These are phyloP conservation scores for Evansstolkia leycettana DNA, from an alignment of 495 filamentous ascomycete genomes.

Conservation along the genomic window DNA sequence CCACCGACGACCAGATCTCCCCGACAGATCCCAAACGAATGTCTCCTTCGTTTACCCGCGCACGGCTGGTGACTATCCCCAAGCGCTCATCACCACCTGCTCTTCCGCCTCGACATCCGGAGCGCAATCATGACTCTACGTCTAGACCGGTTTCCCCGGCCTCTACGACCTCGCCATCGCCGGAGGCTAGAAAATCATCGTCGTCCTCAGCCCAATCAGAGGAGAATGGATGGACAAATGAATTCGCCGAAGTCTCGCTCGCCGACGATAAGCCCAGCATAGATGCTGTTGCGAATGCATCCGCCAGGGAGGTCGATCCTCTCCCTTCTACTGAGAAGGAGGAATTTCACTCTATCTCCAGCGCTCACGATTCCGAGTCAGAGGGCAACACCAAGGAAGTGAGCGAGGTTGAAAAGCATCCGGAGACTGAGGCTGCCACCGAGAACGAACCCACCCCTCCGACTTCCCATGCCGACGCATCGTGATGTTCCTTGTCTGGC, in stretches of 20 bases:
- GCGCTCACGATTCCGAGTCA: not conserved
- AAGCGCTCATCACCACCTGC: slow-evolving; percentile 57
- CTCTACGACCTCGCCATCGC: slow-evolving; percentile 9
- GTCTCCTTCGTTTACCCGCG: slow-evolving; percentile 43
- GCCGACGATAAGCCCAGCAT: not conserved
- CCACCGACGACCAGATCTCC: slow-evolving; percentile 23
- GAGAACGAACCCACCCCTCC: not conserved
- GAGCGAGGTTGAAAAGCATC: slow-evolving; percentile 3
- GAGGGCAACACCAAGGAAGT: slow-evolving; percentile 3
- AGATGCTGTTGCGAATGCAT: not conserved
- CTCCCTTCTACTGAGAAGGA: slow-evolving; percentile 1
- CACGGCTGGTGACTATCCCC: slow-evolving; percentile 58
- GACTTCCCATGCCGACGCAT: too few relatives aligned
- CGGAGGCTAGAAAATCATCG: slow-evolving; percentile 7
- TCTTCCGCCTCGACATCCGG: slow-evolving; percentile 49
- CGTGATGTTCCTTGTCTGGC: too few relatives aligned
- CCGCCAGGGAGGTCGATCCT: not conserved
- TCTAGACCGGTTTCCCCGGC: slow-evolving; percentile 8
- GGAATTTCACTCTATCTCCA: slow-evolving; percentile 2
- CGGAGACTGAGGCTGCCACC: not conserved
- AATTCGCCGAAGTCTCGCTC: not conserved
- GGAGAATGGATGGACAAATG: not conserved
- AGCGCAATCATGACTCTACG: slow-evolving; percentile 18
- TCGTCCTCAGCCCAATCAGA: slow-evolving; percentile 13
- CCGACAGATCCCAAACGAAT: slow-evolving; percentile 32